phyloP scores from a whole-genome alignment of 768 basidiomycete species.

The Phaeolepiota aurea region DNA sequence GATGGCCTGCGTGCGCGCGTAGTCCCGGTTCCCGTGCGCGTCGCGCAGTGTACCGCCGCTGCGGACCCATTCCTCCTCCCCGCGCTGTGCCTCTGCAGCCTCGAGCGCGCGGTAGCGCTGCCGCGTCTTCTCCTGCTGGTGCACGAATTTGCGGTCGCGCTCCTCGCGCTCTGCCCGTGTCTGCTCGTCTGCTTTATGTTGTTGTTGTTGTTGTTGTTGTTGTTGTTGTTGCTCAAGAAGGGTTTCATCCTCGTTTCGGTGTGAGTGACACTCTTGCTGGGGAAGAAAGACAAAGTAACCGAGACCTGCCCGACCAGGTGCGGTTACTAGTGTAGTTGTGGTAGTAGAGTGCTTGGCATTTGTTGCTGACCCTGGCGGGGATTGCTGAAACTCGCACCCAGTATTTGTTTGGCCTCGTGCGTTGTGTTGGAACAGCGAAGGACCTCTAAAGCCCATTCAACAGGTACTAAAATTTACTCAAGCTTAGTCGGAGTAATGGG shows the following conservation, averaged over 20 bases:
- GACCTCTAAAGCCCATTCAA: not conserved
- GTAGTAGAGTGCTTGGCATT: no score
- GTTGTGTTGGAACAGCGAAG: not conserved
- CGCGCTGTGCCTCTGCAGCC: conserved; percentile 31
- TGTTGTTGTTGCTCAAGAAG: not conserved
- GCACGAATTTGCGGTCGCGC: not conserved
- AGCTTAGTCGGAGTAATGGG: no score
- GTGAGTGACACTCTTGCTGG: not conserved
- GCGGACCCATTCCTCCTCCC: conserved; percentile 54
- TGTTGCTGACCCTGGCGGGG: not conserved
- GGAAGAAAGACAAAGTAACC: conserved; percentile 4
- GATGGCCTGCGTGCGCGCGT: conserved; percentile 38
- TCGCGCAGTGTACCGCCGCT: conserved; percentile 50
- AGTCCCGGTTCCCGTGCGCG: conserved; percentile 38
- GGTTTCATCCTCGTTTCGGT: not conserved
- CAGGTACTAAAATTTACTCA: no score
- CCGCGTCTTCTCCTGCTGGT: not conserved
- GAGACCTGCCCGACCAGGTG: not conserved
- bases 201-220: not conserved
- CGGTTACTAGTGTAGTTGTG: no score
- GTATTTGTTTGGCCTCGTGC: not conserved
- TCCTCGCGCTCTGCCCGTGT: not conserved
- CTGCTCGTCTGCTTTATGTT: conserved; percentile 1
- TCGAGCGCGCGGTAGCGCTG: conserved; percentile 15
- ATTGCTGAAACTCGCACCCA: not conserved